Conservation (phyloP, 352 stramenopile genomes). For the Paralagenidium karlingii region DNA sequence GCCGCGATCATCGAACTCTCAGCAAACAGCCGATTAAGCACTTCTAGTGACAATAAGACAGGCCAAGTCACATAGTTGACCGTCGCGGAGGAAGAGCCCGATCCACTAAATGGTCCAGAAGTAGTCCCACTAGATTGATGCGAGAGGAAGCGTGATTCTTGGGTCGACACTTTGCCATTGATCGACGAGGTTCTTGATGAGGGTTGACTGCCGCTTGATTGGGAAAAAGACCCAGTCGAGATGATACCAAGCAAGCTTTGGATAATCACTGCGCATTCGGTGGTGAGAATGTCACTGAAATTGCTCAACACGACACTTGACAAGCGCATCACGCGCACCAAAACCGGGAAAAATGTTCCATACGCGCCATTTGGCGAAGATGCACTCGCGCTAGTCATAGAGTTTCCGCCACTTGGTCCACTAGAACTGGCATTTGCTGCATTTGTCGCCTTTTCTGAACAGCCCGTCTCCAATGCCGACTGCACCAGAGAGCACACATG, state of each 20-base stretch:
- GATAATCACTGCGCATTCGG: conserved; percentile 55
- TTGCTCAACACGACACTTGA: conserved; percentile 60
- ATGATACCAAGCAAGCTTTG: conserved; percentile 61
- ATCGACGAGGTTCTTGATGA: no score
- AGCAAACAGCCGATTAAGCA: conserved; percentile 57
- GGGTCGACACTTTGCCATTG: no score
- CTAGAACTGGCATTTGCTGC: conserved; percentile 6
- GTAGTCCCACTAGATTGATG: no score
- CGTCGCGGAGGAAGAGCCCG: conserved; percentile 4
- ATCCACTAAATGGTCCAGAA: no score
- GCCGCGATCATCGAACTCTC: conserved; percentile 58
- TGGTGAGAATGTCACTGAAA: conserved; percentile 51
- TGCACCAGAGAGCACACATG: conserved; percentile 65
- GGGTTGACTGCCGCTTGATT: conserved; percentile 6
- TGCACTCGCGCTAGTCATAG: conserved; percentile 17
- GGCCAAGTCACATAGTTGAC: conserved; percentile 77
- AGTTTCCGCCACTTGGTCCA: not conserved
- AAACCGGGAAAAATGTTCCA: conserved; percentile 56
- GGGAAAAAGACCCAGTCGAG: conserved; percentile 57
- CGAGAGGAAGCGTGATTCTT: no score
- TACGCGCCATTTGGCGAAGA: conserved; percentile 7
- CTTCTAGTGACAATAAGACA: conserved; percentile 66
- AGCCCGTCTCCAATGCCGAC: conserved; percentile 51
- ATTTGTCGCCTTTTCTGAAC: conserved; percentile 19
- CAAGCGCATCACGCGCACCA: conserved; percentile 75